Conservation (phyloP, 768 basidiomycete species). For the Russula sp. region DNA sequence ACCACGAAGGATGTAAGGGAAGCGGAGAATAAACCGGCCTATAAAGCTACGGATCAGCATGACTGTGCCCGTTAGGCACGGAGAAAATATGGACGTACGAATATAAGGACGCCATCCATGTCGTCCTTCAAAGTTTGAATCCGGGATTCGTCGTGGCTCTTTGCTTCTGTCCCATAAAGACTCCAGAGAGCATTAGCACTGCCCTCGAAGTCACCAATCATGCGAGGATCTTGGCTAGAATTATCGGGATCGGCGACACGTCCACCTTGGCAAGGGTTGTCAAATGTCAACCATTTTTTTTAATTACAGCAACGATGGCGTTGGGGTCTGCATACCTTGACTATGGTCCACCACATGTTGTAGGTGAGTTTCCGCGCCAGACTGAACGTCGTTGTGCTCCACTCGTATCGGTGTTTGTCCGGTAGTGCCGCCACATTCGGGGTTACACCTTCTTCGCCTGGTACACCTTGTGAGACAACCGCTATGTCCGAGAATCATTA, state of each 20-base stretch:
- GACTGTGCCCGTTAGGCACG: background rate
- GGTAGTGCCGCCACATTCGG: background rate
- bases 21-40: conserved; percentile 24
- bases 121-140: conserved; percentile 42
- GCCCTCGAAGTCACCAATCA: conserved; percentile 34
- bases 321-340: background rate
- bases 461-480: too few species aligned
- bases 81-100: conserved; percentile 34
- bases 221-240: background rate
- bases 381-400: background rate
- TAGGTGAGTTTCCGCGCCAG: background rate
- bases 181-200: conserved; percentile 42
- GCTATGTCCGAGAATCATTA: too few species aligned
- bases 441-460: background rate
- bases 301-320: too few species aligned
- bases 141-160: conserved; percentile 24
- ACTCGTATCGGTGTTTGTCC: background rate
- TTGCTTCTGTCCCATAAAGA: conserved; percentile 34
- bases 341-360: background rate
- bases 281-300: too few species aligned
- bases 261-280: background rate
- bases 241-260: background rate
- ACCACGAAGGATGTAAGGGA: background rate
- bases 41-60: background rate
- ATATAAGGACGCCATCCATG: conserved; percentile 44